phyloP scores from a whole-genome alignment of 805 yeast genomes.

The Wickerhamiella bombiphila region DNA sequence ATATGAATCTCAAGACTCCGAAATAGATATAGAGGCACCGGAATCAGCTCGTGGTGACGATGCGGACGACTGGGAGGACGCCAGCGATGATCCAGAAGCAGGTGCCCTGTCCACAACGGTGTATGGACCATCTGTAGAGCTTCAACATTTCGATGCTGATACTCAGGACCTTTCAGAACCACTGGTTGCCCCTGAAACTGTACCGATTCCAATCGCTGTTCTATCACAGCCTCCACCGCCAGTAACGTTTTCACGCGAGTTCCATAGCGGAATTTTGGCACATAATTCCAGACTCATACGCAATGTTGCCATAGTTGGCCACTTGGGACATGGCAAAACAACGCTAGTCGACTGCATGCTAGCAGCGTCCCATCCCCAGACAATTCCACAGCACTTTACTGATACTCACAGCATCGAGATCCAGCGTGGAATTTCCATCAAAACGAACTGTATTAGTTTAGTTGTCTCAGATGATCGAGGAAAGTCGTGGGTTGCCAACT shows the following conservation, averaged over 20 bases:
- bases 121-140: constrained; percentile 44
- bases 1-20: constrained; percentile 12
- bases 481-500: constrained; percentile 43
- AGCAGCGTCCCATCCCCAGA: constrained; percentile 24
- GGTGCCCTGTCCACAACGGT: constrained; percentile 21
- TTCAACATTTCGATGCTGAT: constrained; percentile 41
- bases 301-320: constrained; percentile 69
- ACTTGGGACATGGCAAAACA: constrained; percentile 76
- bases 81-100: constrained; percentile 21
- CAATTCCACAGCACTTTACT: constrained; percentile 44
- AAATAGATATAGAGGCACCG: not conserved
- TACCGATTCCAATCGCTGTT: constrained; percentile 20
- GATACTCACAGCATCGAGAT: constrained; percentile 60
- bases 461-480: constrained; percentile 38
- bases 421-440: constrained; percentile 55
- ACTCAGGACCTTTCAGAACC: constrained; percentile 46
- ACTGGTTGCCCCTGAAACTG: constrained; percentile 32
- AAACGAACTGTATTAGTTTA: constrained; percentile 45
- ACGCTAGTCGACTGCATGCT: constrained; percentile 56
- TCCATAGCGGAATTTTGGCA: constrained; percentile 37
- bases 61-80: constrained; percentile 13
- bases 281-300: constrained; percentile 43
- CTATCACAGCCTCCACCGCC: not conserved
- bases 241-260: constrained; percentile 36
- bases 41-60: constrained; percentile 1